phyloP scores from a whole-genome alignment of 352 stramenopile genomes.

The Thraustochytrium aureum region DNA sequence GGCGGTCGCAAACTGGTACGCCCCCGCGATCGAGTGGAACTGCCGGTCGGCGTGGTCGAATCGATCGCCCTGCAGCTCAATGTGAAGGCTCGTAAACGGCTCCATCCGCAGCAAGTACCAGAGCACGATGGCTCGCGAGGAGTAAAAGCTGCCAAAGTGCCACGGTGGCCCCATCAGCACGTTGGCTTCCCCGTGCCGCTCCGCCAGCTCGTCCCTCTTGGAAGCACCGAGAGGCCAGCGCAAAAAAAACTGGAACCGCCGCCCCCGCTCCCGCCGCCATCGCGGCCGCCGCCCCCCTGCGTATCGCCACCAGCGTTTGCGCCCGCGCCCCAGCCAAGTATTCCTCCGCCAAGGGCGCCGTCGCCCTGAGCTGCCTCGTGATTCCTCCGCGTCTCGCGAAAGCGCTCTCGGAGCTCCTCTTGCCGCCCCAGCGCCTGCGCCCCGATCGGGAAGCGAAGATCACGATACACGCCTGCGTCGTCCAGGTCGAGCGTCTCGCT shows the following conservation, averaged over 20 bases:
- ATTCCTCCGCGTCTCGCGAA: neutral
- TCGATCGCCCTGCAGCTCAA: slow-evolving; percentile 89
- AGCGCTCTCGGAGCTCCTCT: slow-evolving; percentile 19
- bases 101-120: slow-evolving; percentile 97
- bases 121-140: slow-evolving; percentile 92
- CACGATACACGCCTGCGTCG: neutral
- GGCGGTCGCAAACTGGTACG: slow-evolving; percentile 63
- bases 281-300: no score
- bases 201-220: slow-evolving; percentile 48
- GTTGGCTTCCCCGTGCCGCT: slow-evolving; percentile 57
- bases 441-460: slow-evolving; percentile 41
- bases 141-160: slow-evolving; percentile 94
- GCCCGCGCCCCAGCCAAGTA: no score
- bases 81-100: slow-evolving; percentile 92
- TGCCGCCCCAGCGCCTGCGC: neutral
- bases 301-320: no score
- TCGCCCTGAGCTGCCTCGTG: neutral
- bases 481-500: slow-evolving; percentile 84
- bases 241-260: neutral
- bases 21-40: slow-evolving; percentile 87
- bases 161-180: slow-evolving; percentile 61
- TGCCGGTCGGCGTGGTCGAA: slow-evolving; percentile 95
- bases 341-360: neutral
- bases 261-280: no score
- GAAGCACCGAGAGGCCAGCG: neutral